Base-by-base conservation (phyloP, 129 eudicot species). In the Artemisia argyi region DNA sequence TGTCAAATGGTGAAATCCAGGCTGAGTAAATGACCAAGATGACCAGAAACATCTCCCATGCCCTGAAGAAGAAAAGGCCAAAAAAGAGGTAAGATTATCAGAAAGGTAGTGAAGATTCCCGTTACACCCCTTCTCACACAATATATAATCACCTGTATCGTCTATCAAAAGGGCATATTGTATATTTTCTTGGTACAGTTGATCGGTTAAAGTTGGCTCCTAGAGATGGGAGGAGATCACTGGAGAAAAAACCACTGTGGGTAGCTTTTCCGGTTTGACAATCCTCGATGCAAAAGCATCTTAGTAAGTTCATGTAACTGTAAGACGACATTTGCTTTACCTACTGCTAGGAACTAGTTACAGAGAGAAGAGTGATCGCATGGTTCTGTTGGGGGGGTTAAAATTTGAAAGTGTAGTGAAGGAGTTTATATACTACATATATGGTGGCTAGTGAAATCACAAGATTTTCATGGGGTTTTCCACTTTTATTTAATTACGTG, bases 1-100 rank as follows among this genome's bases (percentile, higher is more conserved):
- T 81, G 69, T 91, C 90, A 66, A 95, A 95, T 3, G 97, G 97
- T 19, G 88, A 90, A 22, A 91, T 80, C 99, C 99, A 95, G 24
- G 99, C 97, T 0, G 97, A 88, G 85, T 91, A 95, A 42, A 91
- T 52, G 13, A 95, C 99, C 69, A 91, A 73, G 61, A 91, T 60
- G 7, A 95, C 79, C 64, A 95, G 79, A 53, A 90, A 82, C 87
- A 91, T 86, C 87, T 95, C 94, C 99, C 99, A 95, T 4, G 87
- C 86, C 88, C 99, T 95, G 94, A 77, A 85, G 76, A 32, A 22
- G 26, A 60, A 60, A 50, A 20, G 47, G 69, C 26, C 18, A 11
- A 24, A 49, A 55, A 22, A 72, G 56, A 72, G 59, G 35, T 57
- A 17, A 8, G 46, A 28, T 7, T 3, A 57, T 61, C 48, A 61